These are phyloP conservation scores for Gastroboletus turbinatus DNA, from an alignment of 1,284 basidiomycete species.

Conservation along the genomic window DNA sequence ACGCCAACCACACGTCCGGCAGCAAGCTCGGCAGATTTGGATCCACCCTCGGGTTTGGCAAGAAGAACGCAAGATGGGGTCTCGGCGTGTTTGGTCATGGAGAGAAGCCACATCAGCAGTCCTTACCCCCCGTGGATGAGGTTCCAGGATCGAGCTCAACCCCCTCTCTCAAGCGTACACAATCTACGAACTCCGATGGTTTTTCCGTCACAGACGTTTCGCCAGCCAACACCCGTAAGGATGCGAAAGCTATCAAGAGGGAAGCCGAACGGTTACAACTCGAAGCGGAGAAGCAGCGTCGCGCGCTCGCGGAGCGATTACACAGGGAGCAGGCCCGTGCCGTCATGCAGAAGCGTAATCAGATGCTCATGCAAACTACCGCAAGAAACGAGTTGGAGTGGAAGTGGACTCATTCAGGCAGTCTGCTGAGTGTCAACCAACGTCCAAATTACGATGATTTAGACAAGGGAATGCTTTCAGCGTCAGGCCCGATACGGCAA, in stretches of 20 bases:
- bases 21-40: constrained; percentile 56
- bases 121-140: constrained; percentile 73
- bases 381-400: constrained; percentile 58
- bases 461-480: constrained; percentile 48
- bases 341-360: constrained; percentile 90
- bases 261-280: constrained; percentile 82
- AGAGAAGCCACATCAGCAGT: constrained; percentile 63
- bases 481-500: constrained; percentile 61
- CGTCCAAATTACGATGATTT: constrained; percentile 39
- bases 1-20: constrained; percentile 39
- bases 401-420: constrained; percentile 44
- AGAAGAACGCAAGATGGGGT: constrained; percentile 65
- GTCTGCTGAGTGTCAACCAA: constrained; percentile 34
- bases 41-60: constrained; percentile 55
- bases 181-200: constrained; percentile 78
- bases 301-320: constrained; percentile 72
- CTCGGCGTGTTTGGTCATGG: constrained; percentile 73
- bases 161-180: constrained; percentile 80
- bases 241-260: constrained; percentile 88
- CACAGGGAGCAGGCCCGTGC: constrained; percentile 88
- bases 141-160: constrained; percentile 53
- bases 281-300: constrained; percentile 87
- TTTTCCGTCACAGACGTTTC: constrained; percentile 58
- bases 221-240: constrained; percentile 46
- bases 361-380: constrained; percentile 61